These are phyloP conservation scores for Avena atlantica DNA, from an alignment of 176 grass and related monocot species.

Conservation along the genomic window DNA sequence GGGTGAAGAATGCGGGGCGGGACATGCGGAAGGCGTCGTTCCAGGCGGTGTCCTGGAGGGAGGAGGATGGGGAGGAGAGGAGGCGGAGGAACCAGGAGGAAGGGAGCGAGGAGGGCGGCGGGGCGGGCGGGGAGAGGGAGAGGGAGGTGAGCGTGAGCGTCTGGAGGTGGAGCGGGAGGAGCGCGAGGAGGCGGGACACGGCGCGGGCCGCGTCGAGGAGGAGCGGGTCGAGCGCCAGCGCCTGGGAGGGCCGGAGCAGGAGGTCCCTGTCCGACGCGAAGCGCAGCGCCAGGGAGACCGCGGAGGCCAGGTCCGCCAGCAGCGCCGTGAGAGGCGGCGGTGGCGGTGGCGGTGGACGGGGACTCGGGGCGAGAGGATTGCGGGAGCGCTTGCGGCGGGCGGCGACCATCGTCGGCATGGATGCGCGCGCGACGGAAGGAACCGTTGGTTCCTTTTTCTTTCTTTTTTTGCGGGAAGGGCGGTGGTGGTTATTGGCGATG, in stretches of 20 bases:
- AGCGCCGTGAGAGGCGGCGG: conserved; percentile 55
- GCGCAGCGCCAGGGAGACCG: conserved; percentile 54
- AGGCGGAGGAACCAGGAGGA: conserved; percentile 87
- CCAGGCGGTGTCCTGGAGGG: conserved; percentile 57
- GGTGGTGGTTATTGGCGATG: conserved; percentile 25
- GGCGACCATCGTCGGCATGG: conserved; percentile 40
- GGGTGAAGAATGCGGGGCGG: conserved; percentile 63
- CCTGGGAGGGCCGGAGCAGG: conserved; percentile 42
- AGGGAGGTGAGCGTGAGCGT: conserved; percentile 65
- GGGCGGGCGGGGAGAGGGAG: conserved; percentile 59
- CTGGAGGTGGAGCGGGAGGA: conserved; percentile 63
- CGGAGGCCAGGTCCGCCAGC: conserved; percentile 55
- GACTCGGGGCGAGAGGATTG: not conserved
- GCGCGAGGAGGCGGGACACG: conserved; percentile 60
- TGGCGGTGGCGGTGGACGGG: not conserved
- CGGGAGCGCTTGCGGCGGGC: conserved; percentile 43
- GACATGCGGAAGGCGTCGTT: conserved; percentile 80
- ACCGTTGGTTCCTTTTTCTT: not conserved
- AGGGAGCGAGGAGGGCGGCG: conserved; percentile 42
- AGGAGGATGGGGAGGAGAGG: conserved; percentile 40
- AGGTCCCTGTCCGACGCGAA: conserved; percentile 54
- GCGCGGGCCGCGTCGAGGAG: conserved; percentile 51
- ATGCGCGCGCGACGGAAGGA: not conserved
- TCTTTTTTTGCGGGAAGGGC: conserved; percentile 7
- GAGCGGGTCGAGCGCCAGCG: conserved; percentile 51